phyloP scores from a whole-genome alignment of 116 monocot species.

The Dioscorea cayenensis region DNA sequence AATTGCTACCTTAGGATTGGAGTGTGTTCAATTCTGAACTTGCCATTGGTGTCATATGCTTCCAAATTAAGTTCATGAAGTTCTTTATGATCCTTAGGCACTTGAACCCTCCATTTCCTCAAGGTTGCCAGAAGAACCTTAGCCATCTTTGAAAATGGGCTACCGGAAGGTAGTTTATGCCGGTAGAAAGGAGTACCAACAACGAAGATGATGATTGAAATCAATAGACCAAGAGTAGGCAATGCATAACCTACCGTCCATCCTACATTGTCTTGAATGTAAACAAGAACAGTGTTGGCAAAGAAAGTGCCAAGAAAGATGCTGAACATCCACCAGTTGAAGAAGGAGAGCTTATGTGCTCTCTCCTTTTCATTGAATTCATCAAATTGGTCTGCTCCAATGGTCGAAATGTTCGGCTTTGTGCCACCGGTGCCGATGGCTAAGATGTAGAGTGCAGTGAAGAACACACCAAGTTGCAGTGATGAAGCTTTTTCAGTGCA shows the following conservation, averaged over 20 bases:
- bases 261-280: constrained; percentile 20
- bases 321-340: constrained; percentile 22
- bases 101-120: not conserved
- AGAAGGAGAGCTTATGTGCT: constrained; percentile 16
- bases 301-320: constrained; percentile 12
- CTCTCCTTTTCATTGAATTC: constrained; percentile 9
- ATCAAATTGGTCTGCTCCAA: constrained; percentile 17
- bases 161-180: constrained; percentile 8
- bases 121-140: constrained; percentile 12
- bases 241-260: constrained; percentile 16
- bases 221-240: constrained; percentile 3
- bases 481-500: not conserved
- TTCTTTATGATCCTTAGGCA: constrained; percentile 5
- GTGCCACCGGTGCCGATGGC: constrained; percentile 10
- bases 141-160: constrained; percentile 7
- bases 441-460: constrained; percentile 8
- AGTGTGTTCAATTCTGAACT: constrained; percentile 4
- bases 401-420: constrained; percentile 12
- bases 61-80: constrained; percentile 7
- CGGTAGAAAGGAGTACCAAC: constrained; percentile 14
- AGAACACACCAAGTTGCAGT: constrained; percentile 12
- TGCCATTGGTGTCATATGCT: not conserved
- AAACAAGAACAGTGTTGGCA: constrained; percentile 8
- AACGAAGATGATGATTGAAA: constrained; percentile 10
- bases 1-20: not conserved